Conservation (phyloP, 768 basidiomycete species). For the Suillus clintonianus region DNA sequence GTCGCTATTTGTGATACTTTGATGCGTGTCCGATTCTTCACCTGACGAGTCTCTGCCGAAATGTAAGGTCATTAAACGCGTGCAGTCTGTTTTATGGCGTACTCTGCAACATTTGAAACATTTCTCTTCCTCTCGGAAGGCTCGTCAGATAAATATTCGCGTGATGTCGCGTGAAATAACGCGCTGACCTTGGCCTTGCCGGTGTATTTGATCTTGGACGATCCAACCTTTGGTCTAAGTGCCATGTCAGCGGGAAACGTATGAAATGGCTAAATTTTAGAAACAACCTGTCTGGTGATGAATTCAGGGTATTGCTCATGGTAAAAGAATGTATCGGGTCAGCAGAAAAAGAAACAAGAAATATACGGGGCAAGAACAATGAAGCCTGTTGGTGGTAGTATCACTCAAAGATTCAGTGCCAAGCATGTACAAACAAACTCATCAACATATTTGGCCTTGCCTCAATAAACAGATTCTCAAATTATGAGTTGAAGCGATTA, state of each 20-base stretch:
- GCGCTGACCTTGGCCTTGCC: conserved; percentile 15
- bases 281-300: conserved; percentile 20
- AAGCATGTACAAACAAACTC: conserved; percentile 25
- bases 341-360: conserved; percentile 9
- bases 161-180: conserved; percentile 9
- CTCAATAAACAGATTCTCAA: neutral
- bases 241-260: conserved; percentile 4
- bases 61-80: neutral
- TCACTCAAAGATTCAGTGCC: conserved; percentile 7
- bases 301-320: conserved; percentile 24
- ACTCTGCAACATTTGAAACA: conserved; percentile 5
- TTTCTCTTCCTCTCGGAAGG: conserved; percentile 9
- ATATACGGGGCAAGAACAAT: conserved; percentile 18
- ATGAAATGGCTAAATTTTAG: neutral
- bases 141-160: conserved; percentile 2
- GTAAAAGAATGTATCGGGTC: conserved; percentile 30
- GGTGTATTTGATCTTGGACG: conserved; percentile 10
- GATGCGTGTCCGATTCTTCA: conserved; percentile 11
- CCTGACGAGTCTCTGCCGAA: conserved; percentile 2
- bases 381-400: conserved; percentile 6
- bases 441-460: neutral
- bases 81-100: conserved; percentile 1
- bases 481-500: neutral
- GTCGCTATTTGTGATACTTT: neutral
- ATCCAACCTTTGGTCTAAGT: conserved; percentile 15